Conservation (phyloP, 2,329 filamentous ascomycete genomes). For the Pseudohalonectria lignicola region DNA sequence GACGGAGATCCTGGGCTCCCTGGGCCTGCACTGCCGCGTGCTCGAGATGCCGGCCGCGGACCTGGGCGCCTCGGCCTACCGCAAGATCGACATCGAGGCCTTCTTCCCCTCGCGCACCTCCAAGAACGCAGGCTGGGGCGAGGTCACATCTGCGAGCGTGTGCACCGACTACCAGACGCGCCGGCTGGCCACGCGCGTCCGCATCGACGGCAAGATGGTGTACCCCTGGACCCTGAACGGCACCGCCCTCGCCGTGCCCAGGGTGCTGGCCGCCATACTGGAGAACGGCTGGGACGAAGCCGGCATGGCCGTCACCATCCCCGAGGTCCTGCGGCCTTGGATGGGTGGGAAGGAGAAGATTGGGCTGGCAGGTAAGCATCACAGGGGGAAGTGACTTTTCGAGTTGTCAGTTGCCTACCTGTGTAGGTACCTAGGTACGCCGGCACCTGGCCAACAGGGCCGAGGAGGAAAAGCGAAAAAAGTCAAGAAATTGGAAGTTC, state of each 20-base stretch:
- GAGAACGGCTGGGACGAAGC: constrained; percentile 83
- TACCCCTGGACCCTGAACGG: constrained; percentile 92
- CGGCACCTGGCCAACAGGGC: too few relatives aligned
- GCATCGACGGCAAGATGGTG: constrained; percentile 42
- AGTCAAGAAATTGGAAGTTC: too few relatives aligned
- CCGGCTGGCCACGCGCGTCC: constrained; percentile 65
- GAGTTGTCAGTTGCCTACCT: too few relatives aligned
- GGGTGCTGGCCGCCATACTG: constrained; percentile 77
- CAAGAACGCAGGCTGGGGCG: constrained; percentile 68
- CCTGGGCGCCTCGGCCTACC: constrained; percentile 74
- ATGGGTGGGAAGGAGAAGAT: constrained; percentile 71
- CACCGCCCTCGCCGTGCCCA: constrained; percentile 82
- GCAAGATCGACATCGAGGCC: constrained; percentile 90
- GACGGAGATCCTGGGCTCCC: constrained; percentile 64
- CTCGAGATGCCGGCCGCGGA: constrained; percentile 87
- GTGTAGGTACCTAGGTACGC: too few relatives aligned
- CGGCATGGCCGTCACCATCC: constrained; percentile 57
- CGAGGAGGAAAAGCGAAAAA: too few relatives aligned
- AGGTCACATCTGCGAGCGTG: constrained; percentile 81
- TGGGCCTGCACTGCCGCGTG: constrained; percentile 76
- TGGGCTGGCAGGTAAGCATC: constrained; percentile 26
- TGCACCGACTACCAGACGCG: constrained; percentile 93
- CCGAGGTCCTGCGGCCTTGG: constrained; percentile 68
- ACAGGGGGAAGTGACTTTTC: background rate
- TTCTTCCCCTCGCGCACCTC: constrained; percentile 72